These are phyloP conservation scores for Xylaria nigripes DNA, from an alignment of 495 filamentous ascomycete species.

Conservation along the genomic window DNA sequence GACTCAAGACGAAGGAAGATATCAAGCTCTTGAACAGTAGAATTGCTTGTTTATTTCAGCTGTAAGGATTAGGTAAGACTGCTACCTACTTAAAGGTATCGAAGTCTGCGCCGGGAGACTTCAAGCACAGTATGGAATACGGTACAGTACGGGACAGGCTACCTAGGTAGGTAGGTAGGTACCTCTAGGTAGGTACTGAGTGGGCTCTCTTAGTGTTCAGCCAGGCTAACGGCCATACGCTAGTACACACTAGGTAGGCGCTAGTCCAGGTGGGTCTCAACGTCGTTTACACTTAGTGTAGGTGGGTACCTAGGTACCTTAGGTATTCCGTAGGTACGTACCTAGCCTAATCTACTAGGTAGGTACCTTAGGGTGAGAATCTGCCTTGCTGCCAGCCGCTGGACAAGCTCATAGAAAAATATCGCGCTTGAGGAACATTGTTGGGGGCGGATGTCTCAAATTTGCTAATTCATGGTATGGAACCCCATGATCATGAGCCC, in stretches of 20 bases:
- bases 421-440: not conserved
- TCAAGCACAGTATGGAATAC: not conserved
- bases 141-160: not conserved
- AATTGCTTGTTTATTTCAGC: not conserved
- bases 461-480: not conserved
- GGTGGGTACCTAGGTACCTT: no score
- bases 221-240: not conserved
- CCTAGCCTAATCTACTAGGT: no score
- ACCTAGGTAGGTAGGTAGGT: no score
- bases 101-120: not conserved
- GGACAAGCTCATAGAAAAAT: not conserved
- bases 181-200: no score
- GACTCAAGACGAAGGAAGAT: not conserved
- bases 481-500: no score
- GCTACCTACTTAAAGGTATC: no score
- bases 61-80: not conserved
- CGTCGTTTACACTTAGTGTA: no score
- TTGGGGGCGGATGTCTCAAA: not conserved
- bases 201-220: not conserved
- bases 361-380: no score
- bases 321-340: no score
- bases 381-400: no score
- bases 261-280: slow-evolving; percentile 3
- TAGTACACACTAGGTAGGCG: no score
- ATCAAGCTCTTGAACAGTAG: not conserved